These are phyloP conservation scores for Candida montana DNA, from an alignment of 805 yeast genomes.

Conservation along the genomic window DNA sequence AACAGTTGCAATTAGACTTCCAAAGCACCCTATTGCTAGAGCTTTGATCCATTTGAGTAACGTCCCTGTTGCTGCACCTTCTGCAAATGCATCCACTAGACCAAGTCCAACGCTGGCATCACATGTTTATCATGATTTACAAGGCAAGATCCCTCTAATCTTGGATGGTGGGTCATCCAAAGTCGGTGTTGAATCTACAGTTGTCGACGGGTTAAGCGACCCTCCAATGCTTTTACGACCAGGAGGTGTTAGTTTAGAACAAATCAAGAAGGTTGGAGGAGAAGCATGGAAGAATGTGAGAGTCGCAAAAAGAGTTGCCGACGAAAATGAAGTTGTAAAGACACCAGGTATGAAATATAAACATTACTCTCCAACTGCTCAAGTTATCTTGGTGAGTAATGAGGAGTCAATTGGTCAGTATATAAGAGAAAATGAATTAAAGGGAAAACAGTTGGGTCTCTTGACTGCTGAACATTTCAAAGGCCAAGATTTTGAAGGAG, in stretches of 20 bases:
- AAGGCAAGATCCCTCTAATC: constrained; percentile 76
- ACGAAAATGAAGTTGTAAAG: constrained; percentile 63
- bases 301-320: constrained; percentile 60
- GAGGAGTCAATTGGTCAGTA: constrained; percentile 20
- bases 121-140: constrained; percentile 78
- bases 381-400: constrained; percentile 63
- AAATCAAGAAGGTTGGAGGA: constrained; percentile 64
- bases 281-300: constrained; percentile 56
- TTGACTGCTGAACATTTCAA: constrained; percentile 33
- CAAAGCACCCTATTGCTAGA: constrained; percentile 82
- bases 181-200: constrained; percentile 94
- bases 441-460: constrained; percentile 43
- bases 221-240: constrained; percentile 93
- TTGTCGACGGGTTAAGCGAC: constrained; percentile 76
- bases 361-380: constrained; percentile 90
- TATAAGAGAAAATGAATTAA: constrained; percentile 23
- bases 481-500: constrained; percentile 19
- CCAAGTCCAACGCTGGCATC: constrained; percentile 90
- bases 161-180: constrained; percentile 86
- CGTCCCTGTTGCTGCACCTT: constrained; percentile 93
- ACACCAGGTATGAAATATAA: constrained; percentile 98
- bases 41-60: constrained; percentile 82
- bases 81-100: constrained; percentile 92
- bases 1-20: constrained; percentile 91
- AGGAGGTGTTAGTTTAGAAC: constrained; percentile 86